Base-by-base conservation (phyloP, 106 monocot genomes). In the Dioscorea zingiberensis region DNA sequence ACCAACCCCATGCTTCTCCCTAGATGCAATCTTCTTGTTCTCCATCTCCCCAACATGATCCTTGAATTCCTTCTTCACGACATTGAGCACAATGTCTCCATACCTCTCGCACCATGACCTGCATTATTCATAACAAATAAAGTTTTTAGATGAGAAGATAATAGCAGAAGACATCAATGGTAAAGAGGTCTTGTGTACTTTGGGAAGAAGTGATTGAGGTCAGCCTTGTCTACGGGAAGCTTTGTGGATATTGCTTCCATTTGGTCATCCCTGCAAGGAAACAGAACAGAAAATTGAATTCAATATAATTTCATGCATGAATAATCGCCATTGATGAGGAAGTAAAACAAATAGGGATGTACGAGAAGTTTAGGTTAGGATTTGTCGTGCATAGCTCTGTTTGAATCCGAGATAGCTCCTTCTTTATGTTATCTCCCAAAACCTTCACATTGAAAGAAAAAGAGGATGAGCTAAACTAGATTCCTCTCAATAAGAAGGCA, bases 61-160 rank as follows among this genome's bases (percentile, higher is more conserved):
- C 29, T 85, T 88, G 82, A 88, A 83, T 73, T 88, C 93, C 63
- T 87, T 88, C 74, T 67, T 74, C 21, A 84, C 91, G 7, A 77
- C 91, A 47, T 82, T 74, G 24, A 92, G 73, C 71, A 92, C 87
- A 8, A 75, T 46, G 27, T 83, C 85, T 25, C 85, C 93, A 58
- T 88, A 72, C 63, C 66, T 45, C 14, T 78, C 84, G 30, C 94
- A 86, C 89, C 94, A 94, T 54, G 78, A 55, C 69, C 89, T 94
- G 45, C 26, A 60, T 18, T 53, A 38, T 38, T 38, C 38, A 38
- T 10, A 6, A 38, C 10, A 38, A 8, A 38, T 0, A 38, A 38
- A 38, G 12, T 2, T 49, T 26, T 25, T 29, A 15, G 55, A 23
- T 65, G 16, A 21, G 21, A 16, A 22, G 7, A 62, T 48, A 17